Percentiles rank a stretch among this genome's conserved stretches.
Conservation (phyloP, 2,329 filamentous ascomycete species). For the Zymoseptoria crescenta region DNA sequence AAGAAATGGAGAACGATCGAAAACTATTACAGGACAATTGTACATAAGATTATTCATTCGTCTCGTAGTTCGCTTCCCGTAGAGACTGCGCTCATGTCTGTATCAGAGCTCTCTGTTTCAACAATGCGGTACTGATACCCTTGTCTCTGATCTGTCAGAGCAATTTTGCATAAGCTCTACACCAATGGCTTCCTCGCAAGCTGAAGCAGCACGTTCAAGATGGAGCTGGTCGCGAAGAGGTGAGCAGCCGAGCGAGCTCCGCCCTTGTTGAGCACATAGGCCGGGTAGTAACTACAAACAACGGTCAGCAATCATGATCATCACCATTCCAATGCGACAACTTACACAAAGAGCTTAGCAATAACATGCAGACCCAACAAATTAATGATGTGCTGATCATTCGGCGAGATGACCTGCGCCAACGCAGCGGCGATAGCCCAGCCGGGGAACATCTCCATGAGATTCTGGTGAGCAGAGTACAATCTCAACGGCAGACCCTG, state of each 20-base stretch:
- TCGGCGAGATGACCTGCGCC: constrained; percentile 23
- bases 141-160: neutral
- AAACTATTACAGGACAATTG: neutral
- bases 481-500: constrained; percentile 22
- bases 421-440: constrained; percentile 23
- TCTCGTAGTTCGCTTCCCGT: neutral
- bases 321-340: neutral
- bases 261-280: constrained; percentile 21
- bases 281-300: constrained; percentile 17
- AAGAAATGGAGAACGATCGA: neutral
- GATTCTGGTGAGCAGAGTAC: constrained; percentile 21
- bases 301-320: neutral
- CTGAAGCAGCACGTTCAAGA: constrained; percentile 23
- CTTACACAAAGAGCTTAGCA: constrained; percentile 24
- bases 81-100: neutral
- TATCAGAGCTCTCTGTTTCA: neutral
- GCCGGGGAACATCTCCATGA: constrained; percentile 24
- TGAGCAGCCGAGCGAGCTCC: constrained; percentile 17
- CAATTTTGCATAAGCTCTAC: neutral
- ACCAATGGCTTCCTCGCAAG: constrained; percentile 22
- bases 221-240: constrained; percentile 21
- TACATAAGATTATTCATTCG: neutral
- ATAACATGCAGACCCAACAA: constrained; percentile 27
- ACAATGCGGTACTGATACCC: neutral
- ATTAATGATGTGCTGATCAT: constrained; percentile 23